Percentiles rank a stretch among this genome's conserved stretches.
Conservation (phyloP, 805 yeast species). For the Kockiozyma suomiensis region DNA sequence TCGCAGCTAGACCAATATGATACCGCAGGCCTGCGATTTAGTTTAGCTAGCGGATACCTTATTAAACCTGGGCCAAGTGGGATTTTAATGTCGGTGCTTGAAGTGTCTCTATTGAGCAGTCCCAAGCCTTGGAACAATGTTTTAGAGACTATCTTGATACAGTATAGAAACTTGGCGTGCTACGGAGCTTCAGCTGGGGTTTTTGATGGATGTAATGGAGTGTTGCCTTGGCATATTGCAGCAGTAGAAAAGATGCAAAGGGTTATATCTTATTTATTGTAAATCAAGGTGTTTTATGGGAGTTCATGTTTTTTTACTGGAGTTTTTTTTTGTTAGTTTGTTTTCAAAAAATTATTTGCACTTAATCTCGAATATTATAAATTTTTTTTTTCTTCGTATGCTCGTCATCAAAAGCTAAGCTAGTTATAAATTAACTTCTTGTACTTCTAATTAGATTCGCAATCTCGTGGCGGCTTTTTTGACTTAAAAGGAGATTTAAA, state of each 20-base stretch:
- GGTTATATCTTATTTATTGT: slow-evolving; percentile 19
- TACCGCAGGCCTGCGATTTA: slow-evolving; percentile 20
- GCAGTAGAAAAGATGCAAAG: slow-evolving; percentile 42
- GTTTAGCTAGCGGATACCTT: slow-evolving; percentile 30
- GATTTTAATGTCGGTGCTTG: slow-evolving; percentile 24
- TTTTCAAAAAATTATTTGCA: background rate
- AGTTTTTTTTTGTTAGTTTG: background rate
- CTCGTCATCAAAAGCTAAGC: too few relatives aligned
- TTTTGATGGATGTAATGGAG: slow-evolving; percentile 35
- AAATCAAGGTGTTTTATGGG: background rate
- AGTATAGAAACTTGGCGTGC: slow-evolving; percentile 45
- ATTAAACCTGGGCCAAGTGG: slow-evolving; percentile 25
- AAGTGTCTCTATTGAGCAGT: slow-evolving; percentile 37
- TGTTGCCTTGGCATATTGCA: slow-evolving; percentile 47
- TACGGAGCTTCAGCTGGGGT: slow-evolving; percentile 44
- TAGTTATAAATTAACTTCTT: too few relatives aligned
- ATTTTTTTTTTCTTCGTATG: too few relatives aligned
- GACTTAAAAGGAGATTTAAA: too few relatives aligned
- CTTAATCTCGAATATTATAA: too few relatives aligned
- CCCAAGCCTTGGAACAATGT: slow-evolving; percentile 33
- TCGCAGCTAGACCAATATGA: slow-evolving; percentile 15
- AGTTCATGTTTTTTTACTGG: background rate
- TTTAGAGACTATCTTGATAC: slow-evolving; percentile 42
- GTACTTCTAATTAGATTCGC: too few relatives aligned
- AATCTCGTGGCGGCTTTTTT: too few relatives aligned